phyloP scores from a whole-genome alignment of 164 flowering plant genomes.

The Euptelea pleiosperma region DNA sequence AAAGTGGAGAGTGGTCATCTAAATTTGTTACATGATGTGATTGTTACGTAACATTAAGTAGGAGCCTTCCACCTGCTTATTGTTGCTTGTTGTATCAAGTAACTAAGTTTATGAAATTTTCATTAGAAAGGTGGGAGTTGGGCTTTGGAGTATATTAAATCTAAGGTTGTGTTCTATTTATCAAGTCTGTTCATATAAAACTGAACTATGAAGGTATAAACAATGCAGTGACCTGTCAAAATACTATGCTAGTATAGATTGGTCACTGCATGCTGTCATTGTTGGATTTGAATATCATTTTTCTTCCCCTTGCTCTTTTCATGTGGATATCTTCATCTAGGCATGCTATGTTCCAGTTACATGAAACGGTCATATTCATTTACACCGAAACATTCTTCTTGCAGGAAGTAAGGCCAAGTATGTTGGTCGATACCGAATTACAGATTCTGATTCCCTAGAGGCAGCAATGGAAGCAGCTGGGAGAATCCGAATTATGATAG shows the following conservation, averaged over 20 bases:
- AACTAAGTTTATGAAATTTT: no score
- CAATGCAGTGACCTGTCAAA: background rate
- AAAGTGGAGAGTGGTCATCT: no score
- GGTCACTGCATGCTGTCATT: background rate
- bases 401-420: slow-evolving; percentile 72
- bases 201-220: background rate
- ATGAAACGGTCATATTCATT: background rate
- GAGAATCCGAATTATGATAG: slow-evolving; percentile 63
- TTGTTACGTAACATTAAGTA: no score
- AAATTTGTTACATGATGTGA: no score
- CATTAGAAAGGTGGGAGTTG: no score
- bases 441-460: slow-evolving; percentile 68
- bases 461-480: slow-evolving; percentile 97
- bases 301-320: background rate
- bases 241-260: background rate
- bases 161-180: no score
- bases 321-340: background rate
- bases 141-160: no score
- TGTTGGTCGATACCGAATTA: slow-evolving; percentile 80
- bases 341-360: background rate
- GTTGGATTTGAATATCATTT: background rate
- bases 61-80: no score
- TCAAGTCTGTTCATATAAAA: no score
- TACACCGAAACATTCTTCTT: slow-evolving; percentile 12
- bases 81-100: no score